Base-by-base conservation (phyloP, 805 yeast genomes). In the Yarrowia sp. region DNA sequence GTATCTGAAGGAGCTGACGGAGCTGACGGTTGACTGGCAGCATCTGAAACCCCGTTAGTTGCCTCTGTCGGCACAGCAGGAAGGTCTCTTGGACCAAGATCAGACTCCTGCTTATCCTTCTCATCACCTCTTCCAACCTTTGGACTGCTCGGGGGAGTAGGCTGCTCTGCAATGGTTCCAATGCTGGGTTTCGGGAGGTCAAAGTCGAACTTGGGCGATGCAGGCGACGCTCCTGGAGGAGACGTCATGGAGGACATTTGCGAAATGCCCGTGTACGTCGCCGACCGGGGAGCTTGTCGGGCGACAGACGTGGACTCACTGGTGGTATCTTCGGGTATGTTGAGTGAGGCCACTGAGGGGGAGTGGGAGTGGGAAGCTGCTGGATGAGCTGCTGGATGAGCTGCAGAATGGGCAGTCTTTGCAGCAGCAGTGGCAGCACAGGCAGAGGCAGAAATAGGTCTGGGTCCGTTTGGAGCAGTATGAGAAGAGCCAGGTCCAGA, bases 121-220 rank as follows among this genome's bases (percentile, higher is more conserved):
- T 52, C 43, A n/a, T 39, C n/a, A 14, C 17, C n/a, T n/a, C n/a
- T n/a, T n/a, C n/a, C n/a, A n/a, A 20, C 60, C 60, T 38, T 38
- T 7, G 55, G 66, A 8, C 24, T 15, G 60, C 68, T 17, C 69
- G 74, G 68, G 66, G 69, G 46, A 71, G 67, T 64, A 40, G 67
- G 60, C 34, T 50, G 67, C 33, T 64, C 67, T 6, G 52, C n/a
- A n/a, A 61, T 61, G 30, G 64, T 56, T n/a, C 46, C 64, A n/a
- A 56, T 56, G 47, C 47, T 20, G 30, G 64, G 64, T 33, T 56
- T 56, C 19, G 61, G 61, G 9, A 43, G 39, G 14, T 56, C 64
- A 19, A 56, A 43, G 9, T 56, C 64, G 30, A 56, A 56, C 40
- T 56, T 56, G 20, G 44, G 60, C 36, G 58, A 52, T 3, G 58